A percentile compares a stretch with the other conserved stretches of the same genome.
phyloP scores from a whole-genome alignment of 345 rosid species.

The Ailanthus altissimus region DNA sequence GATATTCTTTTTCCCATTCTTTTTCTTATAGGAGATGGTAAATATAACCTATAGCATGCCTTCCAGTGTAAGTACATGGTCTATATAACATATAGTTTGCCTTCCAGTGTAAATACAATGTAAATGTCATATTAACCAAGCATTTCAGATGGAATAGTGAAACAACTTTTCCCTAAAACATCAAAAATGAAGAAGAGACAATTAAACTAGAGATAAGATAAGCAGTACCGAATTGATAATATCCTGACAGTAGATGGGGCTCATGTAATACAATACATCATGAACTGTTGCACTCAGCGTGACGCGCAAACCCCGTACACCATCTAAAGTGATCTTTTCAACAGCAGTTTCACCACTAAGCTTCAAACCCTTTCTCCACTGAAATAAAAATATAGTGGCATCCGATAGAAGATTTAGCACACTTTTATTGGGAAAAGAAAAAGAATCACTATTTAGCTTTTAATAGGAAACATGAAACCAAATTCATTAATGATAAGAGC shows the following conservation, averaged over 20 bases:
- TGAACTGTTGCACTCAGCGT: conserved; percentile 95
- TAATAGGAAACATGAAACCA: neutral
- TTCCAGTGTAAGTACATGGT: no score
- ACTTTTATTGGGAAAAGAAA: neutral
- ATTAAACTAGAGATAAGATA: conserved; percentile 10
- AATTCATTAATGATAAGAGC: neutral
- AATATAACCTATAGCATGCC: no score
- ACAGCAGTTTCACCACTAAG: conserved; percentile 95
- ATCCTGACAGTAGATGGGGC: conserved; percentile 95
- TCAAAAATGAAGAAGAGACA: neutral
- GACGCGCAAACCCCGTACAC: conserved; percentile 85
- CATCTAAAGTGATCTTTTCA: conserved; percentile 91
- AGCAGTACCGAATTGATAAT: conserved; percentile 79
- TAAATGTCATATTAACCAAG: no score
- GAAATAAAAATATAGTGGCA: conserved; percentile 24
- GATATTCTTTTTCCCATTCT: no score
- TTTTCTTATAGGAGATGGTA: no score
- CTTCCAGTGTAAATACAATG: no score
- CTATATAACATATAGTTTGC: no score
- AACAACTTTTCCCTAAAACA: neutral
- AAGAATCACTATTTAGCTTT: neutral
- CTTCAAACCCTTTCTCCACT: conserved; percentile 99
- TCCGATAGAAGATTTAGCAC: neutral
- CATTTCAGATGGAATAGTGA: neutral
- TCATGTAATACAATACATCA: conserved; percentile 96